A percentile compares a stretch with the other conserved stretches of the same genome.
phyloP scores from a whole-genome alignment of 2,329 filamentous ascomycete species.

The Fusarium sp. region DNA sequence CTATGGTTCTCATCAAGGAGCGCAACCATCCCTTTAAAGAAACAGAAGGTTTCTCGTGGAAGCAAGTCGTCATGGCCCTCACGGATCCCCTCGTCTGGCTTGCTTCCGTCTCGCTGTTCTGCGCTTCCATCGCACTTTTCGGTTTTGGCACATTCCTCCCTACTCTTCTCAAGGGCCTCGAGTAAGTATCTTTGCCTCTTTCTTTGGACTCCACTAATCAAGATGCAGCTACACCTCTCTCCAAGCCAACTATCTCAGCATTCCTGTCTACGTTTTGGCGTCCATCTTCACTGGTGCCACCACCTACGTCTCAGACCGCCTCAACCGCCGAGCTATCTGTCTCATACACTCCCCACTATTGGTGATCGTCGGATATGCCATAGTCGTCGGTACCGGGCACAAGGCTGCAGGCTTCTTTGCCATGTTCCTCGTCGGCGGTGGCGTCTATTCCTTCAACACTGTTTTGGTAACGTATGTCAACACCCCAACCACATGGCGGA shows the following conservation, averaged over 20 bases:
- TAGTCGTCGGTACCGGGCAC: slow-evolving; percentile 40
- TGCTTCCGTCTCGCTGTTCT: slow-evolving; percentile 29
- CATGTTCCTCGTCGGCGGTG: slow-evolving; percentile 37
- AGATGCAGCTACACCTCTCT: slow-evolving; percentile 33
- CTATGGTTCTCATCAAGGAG: slow-evolving; percentile 41
- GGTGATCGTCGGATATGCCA: slow-evolving; percentile 45
- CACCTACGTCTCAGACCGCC: slow-evolving; percentile 35
- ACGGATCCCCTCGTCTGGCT: slow-evolving; percentile 46
- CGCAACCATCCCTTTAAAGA: neutral
- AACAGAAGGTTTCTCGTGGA: slow-evolving; percentile 35
- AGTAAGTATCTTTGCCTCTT: slow-evolving; percentile 21
- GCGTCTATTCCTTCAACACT: slow-evolving; percentile 24
- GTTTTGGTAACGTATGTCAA: slow-evolving; percentile 28
- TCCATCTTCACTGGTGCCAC: slow-evolving; percentile 30
- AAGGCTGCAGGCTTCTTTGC: slow-evolving; percentile 40
- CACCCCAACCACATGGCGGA: fast-evolving
- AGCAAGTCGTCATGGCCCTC: slow-evolving; percentile 35
- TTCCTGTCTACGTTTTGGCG: slow-evolving; percentile 47
- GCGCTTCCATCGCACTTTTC: slow-evolving; percentile 43
- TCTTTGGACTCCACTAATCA: neutral
- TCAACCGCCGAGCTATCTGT: slow-evolving; percentile 36
- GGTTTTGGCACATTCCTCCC: slow-evolving; percentile 51
- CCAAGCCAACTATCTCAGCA: slow-evolving; percentile 49
- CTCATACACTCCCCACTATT: slow-evolving; percentile 29
- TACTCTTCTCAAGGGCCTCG: slow-evolving; percentile 48